phyloP scores from a whole-genome alignment of 768 basidiomycete genomes.

The Cyclocybe cylindracea region DNA sequence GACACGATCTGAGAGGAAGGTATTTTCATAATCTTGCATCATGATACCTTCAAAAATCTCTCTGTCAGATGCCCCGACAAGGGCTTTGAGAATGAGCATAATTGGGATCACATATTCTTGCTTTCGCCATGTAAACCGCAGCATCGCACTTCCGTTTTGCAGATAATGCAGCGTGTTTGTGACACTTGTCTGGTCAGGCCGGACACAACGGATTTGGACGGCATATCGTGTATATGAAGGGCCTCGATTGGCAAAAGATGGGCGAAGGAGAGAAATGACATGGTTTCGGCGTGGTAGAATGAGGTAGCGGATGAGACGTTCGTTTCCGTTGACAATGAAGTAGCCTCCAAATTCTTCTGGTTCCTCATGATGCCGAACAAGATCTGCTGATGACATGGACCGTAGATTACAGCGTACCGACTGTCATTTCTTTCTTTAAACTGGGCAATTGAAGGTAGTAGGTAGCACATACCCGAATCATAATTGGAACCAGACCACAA shows the following conservation, averaged over 20 bases:
- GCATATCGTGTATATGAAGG: slow-evolving; percentile 94
- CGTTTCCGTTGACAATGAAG: slow-evolving; percentile 98
- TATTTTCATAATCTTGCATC: slow-evolving; percentile 96
- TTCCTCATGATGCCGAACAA: slow-evolving; percentile 91
- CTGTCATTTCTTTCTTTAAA: slow-evolving; percentile 34
- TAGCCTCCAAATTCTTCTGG: slow-evolving; percentile 99
- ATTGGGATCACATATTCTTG: slow-evolving; percentile 98
- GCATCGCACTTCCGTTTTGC: slow-evolving; percentile 93
- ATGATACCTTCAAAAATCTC: slow-evolving; percentile 97
- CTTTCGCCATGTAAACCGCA: slow-evolving; percentile 96
- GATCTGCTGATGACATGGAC: slow-evolving; percentile 78
- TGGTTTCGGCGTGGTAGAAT: slow-evolving; percentile 96
- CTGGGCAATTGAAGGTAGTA: background rate
- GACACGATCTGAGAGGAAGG: slow-evolving; percentile 95
- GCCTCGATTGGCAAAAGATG: slow-evolving; percentile 90
- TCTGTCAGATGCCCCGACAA: slow-evolving; percentile 88
- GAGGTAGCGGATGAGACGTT: slow-evolving; percentile 96
- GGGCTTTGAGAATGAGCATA: slow-evolving; percentile 93
- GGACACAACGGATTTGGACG: slow-evolving; percentile 93
- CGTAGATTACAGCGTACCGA: slow-evolving; percentile 93
- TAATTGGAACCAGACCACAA: slow-evolving; percentile 92
- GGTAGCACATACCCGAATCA: slow-evolving; percentile 80
- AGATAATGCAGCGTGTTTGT: slow-evolving; percentile 99
- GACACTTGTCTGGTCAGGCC: slow-evolving; percentile 87
- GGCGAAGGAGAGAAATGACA: slow-evolving; percentile 89